Conservation (phyloP, 768 basidiomycete genomes). For the Nidularia pulvinata region DNA sequence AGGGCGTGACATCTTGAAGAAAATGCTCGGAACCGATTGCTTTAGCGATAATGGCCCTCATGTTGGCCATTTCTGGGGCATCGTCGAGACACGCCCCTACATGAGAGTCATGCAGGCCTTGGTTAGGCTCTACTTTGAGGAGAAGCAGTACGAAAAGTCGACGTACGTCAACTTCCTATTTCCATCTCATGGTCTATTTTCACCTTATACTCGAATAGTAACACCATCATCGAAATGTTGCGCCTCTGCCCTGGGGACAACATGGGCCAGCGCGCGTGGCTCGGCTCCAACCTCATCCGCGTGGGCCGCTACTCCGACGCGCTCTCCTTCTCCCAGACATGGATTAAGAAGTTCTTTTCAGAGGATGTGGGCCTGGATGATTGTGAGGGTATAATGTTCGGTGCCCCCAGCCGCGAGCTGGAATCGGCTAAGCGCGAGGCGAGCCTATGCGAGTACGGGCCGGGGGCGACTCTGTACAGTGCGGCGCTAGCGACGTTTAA, state of each 20-base stretch:
- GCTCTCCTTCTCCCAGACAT: slow-evolving; percentile 34
- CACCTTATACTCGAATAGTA: slow-evolving; percentile 13
- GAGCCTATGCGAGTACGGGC: neutral
- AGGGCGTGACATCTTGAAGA: slow-evolving; percentile 25
- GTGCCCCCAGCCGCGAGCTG: slow-evolving; percentile 14
- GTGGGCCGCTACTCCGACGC: slow-evolving; percentile 30
- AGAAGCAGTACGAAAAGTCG: slow-evolving; percentile 24
- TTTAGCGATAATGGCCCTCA: slow-evolving; percentile 33
- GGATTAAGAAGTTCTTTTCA: no score
- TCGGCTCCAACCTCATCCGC: slow-evolving; percentile 33
- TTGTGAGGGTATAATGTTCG: slow-evolving; percentile 20
- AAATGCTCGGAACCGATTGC: slow-evolving; percentile 22
- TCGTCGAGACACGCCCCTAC: slow-evolving; percentile 40
- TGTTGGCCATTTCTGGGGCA: slow-evolving; percentile 33
- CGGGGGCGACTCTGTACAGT: slow-evolving; percentile 25
- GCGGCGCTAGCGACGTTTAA: slow-evolving; percentile 41
- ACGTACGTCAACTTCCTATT: slow-evolving; percentile 19
- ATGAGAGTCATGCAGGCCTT: slow-evolving; percentile 41
- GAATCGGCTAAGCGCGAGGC: slow-evolving; percentile 12
- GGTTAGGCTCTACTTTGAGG: slow-evolving; percentile 29
- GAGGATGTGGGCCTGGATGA: slow-evolving; percentile 7
- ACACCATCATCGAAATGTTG: slow-evolving; percentile 37
- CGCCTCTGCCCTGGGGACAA: slow-evolving; percentile 43
- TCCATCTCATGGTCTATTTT: neutral
- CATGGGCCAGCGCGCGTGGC: slow-evolving; percentile 30